Base-by-base conservation (phyloP, 1,284 basidiomycete genomes). In the Sanghuangporus baumii region DNA sequence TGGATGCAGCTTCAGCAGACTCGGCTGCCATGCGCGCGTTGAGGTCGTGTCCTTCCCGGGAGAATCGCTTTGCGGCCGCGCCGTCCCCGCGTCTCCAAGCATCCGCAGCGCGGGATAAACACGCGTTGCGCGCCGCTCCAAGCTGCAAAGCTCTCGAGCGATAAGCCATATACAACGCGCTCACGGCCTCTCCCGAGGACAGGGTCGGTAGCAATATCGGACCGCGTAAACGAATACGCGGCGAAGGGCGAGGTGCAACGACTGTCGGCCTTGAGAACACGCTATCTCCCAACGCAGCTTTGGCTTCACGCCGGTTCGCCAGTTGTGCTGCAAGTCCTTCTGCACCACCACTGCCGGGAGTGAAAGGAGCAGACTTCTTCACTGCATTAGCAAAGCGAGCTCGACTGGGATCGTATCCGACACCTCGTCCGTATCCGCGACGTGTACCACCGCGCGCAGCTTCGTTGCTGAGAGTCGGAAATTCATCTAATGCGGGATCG, bases 61-160 rank as follows among this genome's bases (percentile, higher is more conserved):
- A 93, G 77, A 96, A 98, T 55, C 94, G 81, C 74, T 97, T 96
- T 23, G 96, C 96, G 0, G 92, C 91, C 0, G 94, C 94, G 2
- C 96, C 96, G 68, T 99, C 96, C 3, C 96, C 95, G 11, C 92
- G 83, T 52, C 93, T 81, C 90, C 93, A 98, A 2, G 96, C 94
- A 71, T 98, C 94, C 0, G 96, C 94, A 4, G 96, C 96, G 51
- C 94, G 87, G 2, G 92, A 93, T n/a, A 99, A 81, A 71, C 93
- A 96, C 11, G 94, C 93, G 71, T 98, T 98, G 38, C 96, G 81
- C 43, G 94, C 93, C 6, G 94, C 92, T 47, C 94, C 95, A 6
- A 98, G 85, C 67, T 96, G 91, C 65, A 98, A 81, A 23, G 93
- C 93, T 31, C 90, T 84, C 37, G 87, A 82, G 6, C 96, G 88